phyloP scores from a whole-genome alignment of 83 land plant genomes.

The Picea mariana region DNA sequence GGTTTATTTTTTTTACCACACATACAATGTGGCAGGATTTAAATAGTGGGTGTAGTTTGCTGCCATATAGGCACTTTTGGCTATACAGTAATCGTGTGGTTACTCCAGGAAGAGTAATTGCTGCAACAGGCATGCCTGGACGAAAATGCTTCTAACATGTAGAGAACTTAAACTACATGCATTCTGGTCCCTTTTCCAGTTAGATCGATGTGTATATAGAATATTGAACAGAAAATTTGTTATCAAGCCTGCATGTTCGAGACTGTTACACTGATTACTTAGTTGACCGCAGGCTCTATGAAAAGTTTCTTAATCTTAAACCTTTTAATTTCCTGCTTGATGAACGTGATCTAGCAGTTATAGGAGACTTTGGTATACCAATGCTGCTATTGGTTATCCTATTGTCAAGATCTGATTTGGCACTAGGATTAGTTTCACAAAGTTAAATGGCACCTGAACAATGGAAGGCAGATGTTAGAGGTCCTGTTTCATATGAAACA shows the following conservation, averaged over 20 bases:
- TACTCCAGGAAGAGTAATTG: slow-evolving; percentile 47
- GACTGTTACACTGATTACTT: no score
- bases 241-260: neutral
- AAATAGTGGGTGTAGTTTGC: slow-evolving; percentile 47
- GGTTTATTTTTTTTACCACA: no score
- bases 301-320: no score
- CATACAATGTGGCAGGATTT: no score
- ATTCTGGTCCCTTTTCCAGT: neutral
- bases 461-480: slow-evolving; percentile 84
- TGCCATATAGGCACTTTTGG: slow-evolving; percentile 58
- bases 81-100: slow-evolving; percentile 67
- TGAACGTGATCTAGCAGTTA: slow-evolving; percentile 65
- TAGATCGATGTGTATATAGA: neutral
- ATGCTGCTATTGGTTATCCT: slow-evolving; percentile 56
- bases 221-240: neutral
- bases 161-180: neutral
- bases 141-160: neutral
- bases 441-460: slow-evolving; percentile 94
- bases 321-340: slow-evolving; percentile 86
- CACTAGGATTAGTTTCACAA: slow-evolving; percentile 20
- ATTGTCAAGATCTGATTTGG: slow-evolving; percentile 46
- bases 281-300: neutral
- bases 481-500: slow-evolving; percentile 86
- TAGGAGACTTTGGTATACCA: slow-evolving; percentile 91
- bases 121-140: slow-evolving; percentile 55